Base-by-base conservation (phyloP, 257 asterid genomes). In the Buddleja alternifolia region DNA sequence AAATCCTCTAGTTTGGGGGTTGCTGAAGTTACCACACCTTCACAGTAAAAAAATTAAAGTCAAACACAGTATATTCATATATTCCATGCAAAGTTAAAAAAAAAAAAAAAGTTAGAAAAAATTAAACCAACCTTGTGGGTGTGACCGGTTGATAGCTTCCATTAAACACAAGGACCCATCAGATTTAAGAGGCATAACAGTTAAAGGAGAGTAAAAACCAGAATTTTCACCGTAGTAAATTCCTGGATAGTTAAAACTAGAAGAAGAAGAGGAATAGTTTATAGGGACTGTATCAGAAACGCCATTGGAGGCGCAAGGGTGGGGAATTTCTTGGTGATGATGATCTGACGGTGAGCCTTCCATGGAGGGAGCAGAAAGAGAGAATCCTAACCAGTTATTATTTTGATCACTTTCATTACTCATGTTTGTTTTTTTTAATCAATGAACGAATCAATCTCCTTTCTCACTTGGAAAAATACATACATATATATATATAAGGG, bases 151-250 rank as follows among this genome's bases (percentile, higher is more conserved):
- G 80, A 90, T 80, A 9, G 88, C 92, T 61, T 93, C 96, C 94
- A 89, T 83, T 10, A 89, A 73, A 82, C 96, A 93, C 70, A 88
- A 61, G 0, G 99, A 93, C 50, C 97, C 96, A 83, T 93, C 99
- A 61, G 99, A 87, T 70, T 81, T 93, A 16, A 93, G 82, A 4
- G 99, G 99, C 99, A 93, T 93, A 8, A 82, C 84, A 10, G 89
- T 69, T n/a, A 83, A 76, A 66, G 82, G 75, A 23, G 96, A 83
- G 67, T 80, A 82, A 16, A 80, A 81, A 1, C 71, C 83, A 36
- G 79, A 83, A 64, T 76, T 80, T 32, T 82, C 3, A 29, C 85
- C 92, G 58, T 83, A 86, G 83, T 74, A 85, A 71, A 84, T 71
- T 0, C 81, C 89, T 0, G 95, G 89, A 45, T 82, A 85, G 81